Evolutionary conservation across 2,329 filamentous ascomycete genomes (phyloP).

Genomic region (Pseudogymnoascus sp.): DNA sequence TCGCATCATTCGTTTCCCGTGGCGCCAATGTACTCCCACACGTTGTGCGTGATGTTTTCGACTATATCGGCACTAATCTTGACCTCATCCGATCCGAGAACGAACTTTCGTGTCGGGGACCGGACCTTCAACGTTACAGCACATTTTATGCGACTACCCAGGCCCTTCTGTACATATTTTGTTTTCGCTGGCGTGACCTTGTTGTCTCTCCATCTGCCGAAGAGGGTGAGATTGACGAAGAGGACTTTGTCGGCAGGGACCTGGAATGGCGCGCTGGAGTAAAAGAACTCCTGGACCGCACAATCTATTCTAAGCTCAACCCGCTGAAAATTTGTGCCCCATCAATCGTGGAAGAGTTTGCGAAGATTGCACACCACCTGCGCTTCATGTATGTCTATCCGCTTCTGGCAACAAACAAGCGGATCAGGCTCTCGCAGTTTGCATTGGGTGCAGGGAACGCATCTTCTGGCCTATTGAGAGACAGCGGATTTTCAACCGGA

Average conservation of each 20-base stretch:
- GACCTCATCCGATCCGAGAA: slow-evolving; percentile 67
- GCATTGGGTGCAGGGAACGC: slow-evolving; percentile 45
- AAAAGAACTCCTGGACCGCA: slow-evolving; percentile 65
- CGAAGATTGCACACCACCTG: slow-evolving; percentile 77
- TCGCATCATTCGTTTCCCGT: slow-evolving; percentile 89
- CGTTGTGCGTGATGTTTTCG: slow-evolving; percentile 76
- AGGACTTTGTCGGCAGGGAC: slow-evolving; percentile 62
- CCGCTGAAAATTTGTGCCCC: slow-evolving; percentile 92
- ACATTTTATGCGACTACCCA: slow-evolving; percentile 67
- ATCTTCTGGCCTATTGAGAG: slow-evolving; percentile 41
- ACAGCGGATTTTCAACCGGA: slow-evolving; percentile 50
- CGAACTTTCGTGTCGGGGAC: slow-evolving; percentile 70
- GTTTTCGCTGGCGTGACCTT: slow-evolving; percentile 94
- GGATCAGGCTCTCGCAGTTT: slow-evolving; percentile 70
- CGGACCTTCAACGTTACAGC: slow-evolving; percentile 64
- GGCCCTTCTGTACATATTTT: slow-evolving; percentile 71
- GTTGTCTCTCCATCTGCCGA: slow-evolving; percentile 55
- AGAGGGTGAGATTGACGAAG: slow-evolving; percentile 55
- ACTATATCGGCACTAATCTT: slow-evolving; percentile 70
- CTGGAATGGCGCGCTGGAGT: slow-evolving; percentile 71
- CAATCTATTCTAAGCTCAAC: slow-evolving; percentile 85
- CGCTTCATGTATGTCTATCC: slow-evolving; percentile 85
- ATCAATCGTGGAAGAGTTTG: slow-evolving; percentile 85
- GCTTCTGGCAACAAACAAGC: slow-evolving; percentile 86
- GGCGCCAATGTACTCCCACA: slow-evolving; percentile 72